Conservation (phyloP, 2,329 filamentous ascomycete species). For the Lizonia empirigonia region DNA sequence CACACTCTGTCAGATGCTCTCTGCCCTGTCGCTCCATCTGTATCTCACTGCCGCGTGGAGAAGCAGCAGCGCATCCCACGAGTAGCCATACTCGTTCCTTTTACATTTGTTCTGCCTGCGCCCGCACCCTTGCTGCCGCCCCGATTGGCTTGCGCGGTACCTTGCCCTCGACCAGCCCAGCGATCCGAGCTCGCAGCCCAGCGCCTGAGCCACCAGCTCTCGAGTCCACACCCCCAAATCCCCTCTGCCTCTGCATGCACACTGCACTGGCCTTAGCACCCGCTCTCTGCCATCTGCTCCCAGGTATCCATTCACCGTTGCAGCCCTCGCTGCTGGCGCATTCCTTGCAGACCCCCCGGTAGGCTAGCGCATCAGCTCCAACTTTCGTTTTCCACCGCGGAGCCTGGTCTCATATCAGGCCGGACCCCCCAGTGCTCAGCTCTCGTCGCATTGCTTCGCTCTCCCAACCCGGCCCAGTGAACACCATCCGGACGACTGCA, state of each 20-base stretch:
- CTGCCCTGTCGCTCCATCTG: constrained; percentile 11
- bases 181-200: constrained; percentile 27
- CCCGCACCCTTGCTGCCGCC: constrained; percentile 22
- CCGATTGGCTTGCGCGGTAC: constrained; percentile 22
- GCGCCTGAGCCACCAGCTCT: constrained; percentile 20
- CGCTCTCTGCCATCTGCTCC: constrained; percentile 22
- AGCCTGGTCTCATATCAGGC: constrained; percentile 29
- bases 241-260: constrained; percentile 22
- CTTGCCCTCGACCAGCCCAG: constrained; percentile 22
- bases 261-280: constrained; percentile 38
- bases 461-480: constrained; percentile 13
- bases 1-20: constrained; percentile 14
- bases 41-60: constrained; percentile 7
- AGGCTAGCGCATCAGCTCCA: constrained; percentile 34
- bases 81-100: not conserved
- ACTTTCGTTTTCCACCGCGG: constrained; percentile 18
- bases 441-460: constrained; percentile 22
- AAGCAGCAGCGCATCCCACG: constrained; percentile 1
- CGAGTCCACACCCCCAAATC: constrained; percentile 35
- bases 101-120: not conserved
- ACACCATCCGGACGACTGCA: constrained; percentile 21
- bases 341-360: constrained; percentile 24
- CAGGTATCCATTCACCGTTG: constrained; percentile 20
- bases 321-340: constrained; percentile 36
- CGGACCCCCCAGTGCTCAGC: constrained; percentile 20